Conservation (phyloP, 2,329 filamentous ascomycete species). For the Cladosporium sp. region DNA sequence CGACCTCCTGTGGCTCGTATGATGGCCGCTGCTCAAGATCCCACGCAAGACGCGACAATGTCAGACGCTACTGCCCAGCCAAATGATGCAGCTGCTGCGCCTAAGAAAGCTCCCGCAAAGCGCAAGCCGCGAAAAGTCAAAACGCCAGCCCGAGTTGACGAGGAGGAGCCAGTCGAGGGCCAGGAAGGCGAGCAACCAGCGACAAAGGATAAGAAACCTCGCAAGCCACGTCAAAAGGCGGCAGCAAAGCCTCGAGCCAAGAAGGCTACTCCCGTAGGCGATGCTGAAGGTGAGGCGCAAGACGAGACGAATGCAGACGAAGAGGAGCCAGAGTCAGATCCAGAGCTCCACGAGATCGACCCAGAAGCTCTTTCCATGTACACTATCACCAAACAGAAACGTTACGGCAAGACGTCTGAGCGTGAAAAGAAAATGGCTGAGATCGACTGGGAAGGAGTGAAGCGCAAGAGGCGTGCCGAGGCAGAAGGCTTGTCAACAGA, state of each 20-base stretch:
- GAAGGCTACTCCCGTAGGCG: not conserved
- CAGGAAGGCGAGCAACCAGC: not conserved
- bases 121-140: conserved; percentile 10
- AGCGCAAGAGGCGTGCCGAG: conserved; percentile 40
- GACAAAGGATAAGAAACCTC: conserved; percentile 12
- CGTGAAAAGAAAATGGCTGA: conserved; percentile 71
- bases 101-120: conserved; percentile 8
- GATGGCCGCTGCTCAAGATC: conserved; percentile 5
- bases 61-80: not conserved
- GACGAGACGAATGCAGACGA: conserved; percentile 14
- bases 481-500: conserved; percentile 32
- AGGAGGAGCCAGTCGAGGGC: not conserved
- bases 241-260: conserved; percentile 4
- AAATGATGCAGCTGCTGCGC: not conserved
- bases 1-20: conserved; percentile 18
- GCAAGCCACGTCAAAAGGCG: conserved; percentile 8
- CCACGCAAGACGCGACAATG: not conserved
- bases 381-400: conserved; percentile 65
- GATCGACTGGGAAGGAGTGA: conserved; percentile 59
- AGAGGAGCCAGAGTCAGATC: conserved; percentile 30
- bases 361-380: conserved; percentile 68
- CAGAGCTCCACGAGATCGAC: conserved; percentile 56
- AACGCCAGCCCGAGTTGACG: conserved; percentile 9
- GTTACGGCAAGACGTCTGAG: conserved; percentile 68
- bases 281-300: not conserved